These are phyloP conservation scores for Penicillium thymicola DNA, from an alignment of 2,329 filamentous ascomycete genomes.

Conservation along the genomic window DNA sequence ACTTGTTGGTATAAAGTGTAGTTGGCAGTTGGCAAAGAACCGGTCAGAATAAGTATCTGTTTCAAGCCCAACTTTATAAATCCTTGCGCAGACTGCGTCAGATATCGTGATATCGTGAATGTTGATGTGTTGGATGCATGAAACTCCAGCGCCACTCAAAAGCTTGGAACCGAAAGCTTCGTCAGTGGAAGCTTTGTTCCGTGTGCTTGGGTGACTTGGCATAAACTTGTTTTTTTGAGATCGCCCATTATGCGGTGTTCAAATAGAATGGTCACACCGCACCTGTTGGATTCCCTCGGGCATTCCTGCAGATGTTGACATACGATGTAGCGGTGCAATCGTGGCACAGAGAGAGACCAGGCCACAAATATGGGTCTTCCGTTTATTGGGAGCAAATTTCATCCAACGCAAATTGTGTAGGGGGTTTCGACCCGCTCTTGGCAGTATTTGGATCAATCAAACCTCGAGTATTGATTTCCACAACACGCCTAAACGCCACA, in stretches of 20 bases:
- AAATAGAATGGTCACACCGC: background rate
- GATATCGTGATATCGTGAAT: background rate
- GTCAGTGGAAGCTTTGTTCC: constrained; percentile 1
- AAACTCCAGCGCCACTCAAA: background rate
- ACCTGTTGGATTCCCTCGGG: background rate
- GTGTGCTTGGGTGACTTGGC: constrained; percentile 1
- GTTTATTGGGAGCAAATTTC: background rate
- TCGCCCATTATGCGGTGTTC: background rate
- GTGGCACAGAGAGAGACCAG: background rate
- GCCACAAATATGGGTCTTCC: background rate
- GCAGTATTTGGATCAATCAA: background rate
- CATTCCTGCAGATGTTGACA: background rate
- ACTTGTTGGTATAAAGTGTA: background rate
- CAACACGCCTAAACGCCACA: background rate
- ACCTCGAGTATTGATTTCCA: background rate
- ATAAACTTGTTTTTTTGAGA: background rate
- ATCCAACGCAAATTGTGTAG: background rate
- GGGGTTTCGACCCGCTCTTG: constrained; percentile 5
- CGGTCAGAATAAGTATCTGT: background rate
- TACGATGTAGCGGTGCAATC: background rate
- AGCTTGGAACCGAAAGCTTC: constrained; percentile 5
- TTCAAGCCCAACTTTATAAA: background rate
- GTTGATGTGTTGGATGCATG: background rate
- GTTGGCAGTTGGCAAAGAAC: background rate
- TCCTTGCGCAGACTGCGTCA: background rate